Evolutionary conservation across 108 stramenopile species (phyloP), one percentile per base, ranked within the genome.

Genomic region (Cyclotella atomus): DNA sequence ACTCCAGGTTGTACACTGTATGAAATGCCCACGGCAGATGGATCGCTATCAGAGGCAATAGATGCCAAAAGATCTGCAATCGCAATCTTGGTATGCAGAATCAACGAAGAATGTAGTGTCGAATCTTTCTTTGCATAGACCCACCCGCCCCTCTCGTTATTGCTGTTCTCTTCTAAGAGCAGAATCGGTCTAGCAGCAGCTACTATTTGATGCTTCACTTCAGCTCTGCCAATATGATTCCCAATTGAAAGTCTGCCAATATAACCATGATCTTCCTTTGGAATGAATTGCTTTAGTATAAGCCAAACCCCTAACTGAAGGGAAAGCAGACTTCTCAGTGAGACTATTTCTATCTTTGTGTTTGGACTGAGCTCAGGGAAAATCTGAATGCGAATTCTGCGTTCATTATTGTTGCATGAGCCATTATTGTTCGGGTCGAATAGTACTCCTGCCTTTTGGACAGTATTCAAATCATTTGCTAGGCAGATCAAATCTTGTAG

Each of bases 231-330:
- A 38, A n/a, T 24, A 20, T 27, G 2, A 10, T 27, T n/a, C 14
- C 52, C 28, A 15, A 15, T 8, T 27, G 38, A 36, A 27, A 8
- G 6, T 56, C 52, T 57, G 12, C 30, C 17, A 20, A 14, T 34
- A 21, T n/a, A 67, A 29, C 23, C 28, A 19, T 2, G 3, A 0
- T 59, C 24, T n/a, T 46, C 33, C n/a, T 15, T 9, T 9, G 73
- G 69, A 0, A 69, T 30, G 19, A 74, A 57, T 19, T 50, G 33
- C 2, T 60, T 36, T 30, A 81, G 32, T 2, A 72, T 59, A 5
- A 56, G 63, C 73, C 80, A 81, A 17, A 68, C 72, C 24, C 68
- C 68, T 12, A 71, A 56, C 65, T 70, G 80, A 14, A 81, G 7
- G 7, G 80, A 59, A n/a, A 81, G 28, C 0, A 74, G 62, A 61